Evolutionary conservation across 108 stramenopile genomes (phyloP).

Genomic region (Skeletonema marinoi): DNA sequence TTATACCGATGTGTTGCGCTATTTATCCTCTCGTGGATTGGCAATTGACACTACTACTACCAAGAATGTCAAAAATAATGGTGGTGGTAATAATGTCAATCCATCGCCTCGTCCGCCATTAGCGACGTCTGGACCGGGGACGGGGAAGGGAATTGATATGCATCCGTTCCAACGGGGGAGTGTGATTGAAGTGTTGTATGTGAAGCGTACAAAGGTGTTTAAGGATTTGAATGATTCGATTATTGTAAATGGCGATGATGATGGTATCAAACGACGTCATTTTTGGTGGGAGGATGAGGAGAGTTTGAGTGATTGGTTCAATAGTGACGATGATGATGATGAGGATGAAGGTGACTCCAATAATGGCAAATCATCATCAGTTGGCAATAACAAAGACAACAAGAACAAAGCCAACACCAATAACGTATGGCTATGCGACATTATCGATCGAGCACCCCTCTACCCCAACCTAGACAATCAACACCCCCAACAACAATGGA

Average conservation of each 20-base stretch:
- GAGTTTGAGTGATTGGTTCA: constrained; percentile 27
- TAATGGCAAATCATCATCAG: background rate
- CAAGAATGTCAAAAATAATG: background rate
- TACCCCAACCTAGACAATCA: constrained; percentile 13
- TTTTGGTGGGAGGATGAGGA: constrained; percentile 4
- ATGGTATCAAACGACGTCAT: background rate
- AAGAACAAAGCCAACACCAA: background rate
- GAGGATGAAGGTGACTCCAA: constrained; percentile 8
- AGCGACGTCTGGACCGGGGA: constrained; percentile 31
- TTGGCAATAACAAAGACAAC: constrained; percentile 5
- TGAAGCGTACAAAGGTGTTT: constrained; percentile 43
- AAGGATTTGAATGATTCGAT: constrained; percentile 17
- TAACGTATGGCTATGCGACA: constrained; percentile 74
- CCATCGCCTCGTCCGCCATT: background rate
- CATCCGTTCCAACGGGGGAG: constrained; percentile 86
- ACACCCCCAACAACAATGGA: constrained; percentile 47
- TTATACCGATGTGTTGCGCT: constrained; percentile 5
- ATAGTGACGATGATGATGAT: constrained; percentile 27
- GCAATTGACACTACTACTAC: background rate
- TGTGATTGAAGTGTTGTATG: constrained; percentile 85
- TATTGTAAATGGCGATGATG: background rate
- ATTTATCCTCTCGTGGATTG: background rate
- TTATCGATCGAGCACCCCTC: constrained; percentile 77
- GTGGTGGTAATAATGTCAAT: background rate
- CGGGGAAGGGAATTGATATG: constrained; percentile 59